A percentile compares a stretch with the other conserved stretches of the same genome.
Evolutionary conservation across 768 basidiomycete genomes (phyloP).

Genomic region (Hypsizygus marmoreus): DNA sequence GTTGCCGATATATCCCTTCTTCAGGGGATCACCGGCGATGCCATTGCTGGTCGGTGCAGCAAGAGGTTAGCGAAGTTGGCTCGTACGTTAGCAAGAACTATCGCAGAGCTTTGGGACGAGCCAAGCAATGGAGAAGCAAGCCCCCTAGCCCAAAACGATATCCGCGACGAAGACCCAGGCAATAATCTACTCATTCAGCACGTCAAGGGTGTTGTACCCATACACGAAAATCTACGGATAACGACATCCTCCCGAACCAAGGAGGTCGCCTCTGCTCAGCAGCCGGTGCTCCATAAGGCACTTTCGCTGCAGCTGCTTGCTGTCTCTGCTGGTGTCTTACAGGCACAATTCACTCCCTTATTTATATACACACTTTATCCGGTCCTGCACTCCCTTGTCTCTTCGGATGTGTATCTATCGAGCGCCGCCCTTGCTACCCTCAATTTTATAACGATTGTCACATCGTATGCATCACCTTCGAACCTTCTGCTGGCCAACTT

Average conservation of each 20-base stretch:
- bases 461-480: conserved; percentile 86
- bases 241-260: conserved; percentile 34
- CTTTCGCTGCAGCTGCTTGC: conserved; percentile 78
- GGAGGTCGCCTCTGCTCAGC: conserved; percentile 31
- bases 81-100: conserved; percentile 58
- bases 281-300: conserved; percentile 68
- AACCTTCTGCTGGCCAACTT: conserved; percentile 93
- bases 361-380: conserved; percentile 85
- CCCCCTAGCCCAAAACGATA: conserved; percentile 14
- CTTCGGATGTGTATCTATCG: conserved; percentile 65
- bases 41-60: conserved; percentile 34
- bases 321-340: conserved; percentile 68
- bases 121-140: conserved; percentile 16
- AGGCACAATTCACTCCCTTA: conserved; percentile 67
- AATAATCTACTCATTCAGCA: conserved; percentile 53
- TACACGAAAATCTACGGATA: conserved; percentile 62
- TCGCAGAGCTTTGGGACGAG: conserved; percentile 75
- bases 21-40: conserved; percentile 24
- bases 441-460: conserved; percentile 65
- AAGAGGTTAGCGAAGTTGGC: conserved; percentile 65
- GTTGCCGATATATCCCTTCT: conserved; percentile 50
- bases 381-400: conserved; percentile 82
- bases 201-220: conserved; percentile 60
- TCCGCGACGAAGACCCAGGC: conserved; percentile 32
- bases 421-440: conserved; percentile 78